Base-by-base conservation (phyloP, 495 filamentous ascomycete species). In the Penicillium robsamsonii region DNA sequence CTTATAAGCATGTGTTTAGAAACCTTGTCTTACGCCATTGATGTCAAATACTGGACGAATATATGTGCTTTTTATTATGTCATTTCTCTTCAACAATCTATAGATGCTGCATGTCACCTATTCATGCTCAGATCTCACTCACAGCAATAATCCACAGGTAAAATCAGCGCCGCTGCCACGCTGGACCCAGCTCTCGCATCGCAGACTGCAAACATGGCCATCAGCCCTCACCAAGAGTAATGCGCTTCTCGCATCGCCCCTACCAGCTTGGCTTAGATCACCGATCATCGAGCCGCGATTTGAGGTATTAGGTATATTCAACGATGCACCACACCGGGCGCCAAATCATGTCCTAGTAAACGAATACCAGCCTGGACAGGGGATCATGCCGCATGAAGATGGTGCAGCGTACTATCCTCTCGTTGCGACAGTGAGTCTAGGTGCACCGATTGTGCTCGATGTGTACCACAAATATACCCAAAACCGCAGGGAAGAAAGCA, bases 381-480 rank as follows among this genome's bases (percentile, higher is more conserved):
- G 94, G 7, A 98, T 97, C 57, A 93, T 97, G 89, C 84, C 92
- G 50, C 94, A 98, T 66, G 92, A 98, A 72, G 94, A 98, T 64
- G 94, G 94, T 1, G 68, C 79, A 2, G 91, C 93, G 1, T 98
- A 98, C 66, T 77, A 88, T 60, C 87, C 89, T 2, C 81, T 95
- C 27, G 93, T 97, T 4, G 92, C 90, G 41, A 97, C 94, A 4
- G 86, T 98, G 46, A 93, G 88, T 69, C 74, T 98, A 18, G 90
- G 91, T 0, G 84, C 84, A 0, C 79, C 81, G 18, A 79, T 93
- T 12, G 89, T 93, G 46, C 75, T 97, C 46, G 88, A 96, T 66
- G 68, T 98, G 18, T 87, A 88, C 68, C 75, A 78, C 47, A 90
- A 89, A 67, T 76, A 76, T 17, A 74, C 12, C 8, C 35, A 78